Evolutionary conservation across 2,329 filamentous ascomycete genomes (phyloP), one percentile per base, ranked within the genome.

Genomic region (Juglanconis oblonga): DNA sequence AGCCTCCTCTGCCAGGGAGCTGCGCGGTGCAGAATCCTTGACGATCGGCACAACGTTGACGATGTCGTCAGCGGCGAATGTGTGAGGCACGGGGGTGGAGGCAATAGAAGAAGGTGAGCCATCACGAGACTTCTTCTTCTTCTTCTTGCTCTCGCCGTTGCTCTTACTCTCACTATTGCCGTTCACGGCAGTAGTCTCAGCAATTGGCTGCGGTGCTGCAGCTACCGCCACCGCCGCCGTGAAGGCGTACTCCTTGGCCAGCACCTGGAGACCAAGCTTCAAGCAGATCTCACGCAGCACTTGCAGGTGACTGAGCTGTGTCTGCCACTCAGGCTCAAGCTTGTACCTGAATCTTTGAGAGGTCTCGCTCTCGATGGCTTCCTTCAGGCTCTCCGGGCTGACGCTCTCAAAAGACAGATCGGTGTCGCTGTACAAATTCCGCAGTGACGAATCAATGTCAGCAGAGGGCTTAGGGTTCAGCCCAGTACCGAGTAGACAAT

Each of bases 21-120:
- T 97, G 75, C 91, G 89, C 44, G 94, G 95, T 62, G 90, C 88
- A 4, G 95, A 95, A 72, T 99, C 93, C 81, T 98, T 98, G 70
- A 98, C 86, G 50, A 98, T 79, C 7, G 95, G 95, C n/a, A 97
- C 91, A 62, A 97, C 82, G 75, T 97, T 97, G 66, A 96, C 77
- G 64, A 99, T 84, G 68, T 99, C 92, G 62, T 97, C 92, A 0
- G 91, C 81, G 55, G 79, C 82, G 76, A 99, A 98, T 0, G 90
- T 92, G 62, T 76, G 71, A 2, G 73, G 69, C 7, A 69, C 66
- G 74, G 73, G 67, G 68, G 74, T 62, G 67, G 78, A 67, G 71
- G 74, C 62, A 72, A 74, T 14, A 64, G 77, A 77, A 17, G 80
- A 73, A 1, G 80, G 78, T 17, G 84, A 86, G 42, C 73, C 76